Percentiles rank a stretch among this genome's conserved stretches.
phyloP scores from a whole-genome alignment of 495 filamentous ascomycete species.

The Oleoguttula mirabilis region DNA sequence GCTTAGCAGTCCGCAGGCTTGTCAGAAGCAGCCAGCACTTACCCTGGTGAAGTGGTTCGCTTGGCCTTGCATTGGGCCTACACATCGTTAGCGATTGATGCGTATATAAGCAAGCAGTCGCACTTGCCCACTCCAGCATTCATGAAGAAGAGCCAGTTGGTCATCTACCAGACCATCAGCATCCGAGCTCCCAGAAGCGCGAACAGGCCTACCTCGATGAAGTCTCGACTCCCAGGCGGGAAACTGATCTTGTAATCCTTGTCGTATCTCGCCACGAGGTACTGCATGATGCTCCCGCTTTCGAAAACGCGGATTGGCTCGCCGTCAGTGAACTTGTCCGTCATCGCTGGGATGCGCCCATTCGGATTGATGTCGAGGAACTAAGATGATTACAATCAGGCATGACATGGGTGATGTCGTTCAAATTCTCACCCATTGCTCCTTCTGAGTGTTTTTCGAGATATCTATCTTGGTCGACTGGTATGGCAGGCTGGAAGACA shows the following conservation, averaged over 20 bases:
- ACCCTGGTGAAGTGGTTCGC: constrained; percentile 64
- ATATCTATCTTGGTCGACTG: constrained; percentile 56
- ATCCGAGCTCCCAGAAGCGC: background rate
- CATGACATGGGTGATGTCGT: no score
- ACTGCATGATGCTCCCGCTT: constrained; percentile 75
- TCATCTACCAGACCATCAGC: constrained; percentile 39
- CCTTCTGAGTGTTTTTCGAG: constrained; percentile 61
- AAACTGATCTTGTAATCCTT: constrained; percentile 73
- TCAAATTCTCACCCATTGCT: no score
- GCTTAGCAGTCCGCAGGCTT: no score
- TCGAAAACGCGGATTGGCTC: constrained; percentile 68
- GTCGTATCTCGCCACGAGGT: constrained; percentile 72
- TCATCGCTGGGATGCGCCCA: constrained; percentile 86
- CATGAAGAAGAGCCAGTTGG: constrained; percentile 58
- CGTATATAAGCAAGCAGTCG: no score
- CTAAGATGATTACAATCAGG: no score
- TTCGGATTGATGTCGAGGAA: constrained; percentile 91
- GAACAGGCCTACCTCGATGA: constrained; percentile 43
- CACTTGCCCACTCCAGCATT: constrained; percentile 63
- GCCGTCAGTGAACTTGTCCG: constrained; percentile 56
- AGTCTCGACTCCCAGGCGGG: constrained; percentile 59
- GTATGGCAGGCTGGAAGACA: constrained; percentile 33
- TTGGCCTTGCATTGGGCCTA: constrained; percentile 92
- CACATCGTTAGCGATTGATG: no score
- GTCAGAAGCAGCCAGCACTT: background rate